These are phyloP conservation scores for Botrytis squamosa DNA, from an alignment of 2,329 filamentous ascomycete species.

Conservation along the genomic window DNA sequence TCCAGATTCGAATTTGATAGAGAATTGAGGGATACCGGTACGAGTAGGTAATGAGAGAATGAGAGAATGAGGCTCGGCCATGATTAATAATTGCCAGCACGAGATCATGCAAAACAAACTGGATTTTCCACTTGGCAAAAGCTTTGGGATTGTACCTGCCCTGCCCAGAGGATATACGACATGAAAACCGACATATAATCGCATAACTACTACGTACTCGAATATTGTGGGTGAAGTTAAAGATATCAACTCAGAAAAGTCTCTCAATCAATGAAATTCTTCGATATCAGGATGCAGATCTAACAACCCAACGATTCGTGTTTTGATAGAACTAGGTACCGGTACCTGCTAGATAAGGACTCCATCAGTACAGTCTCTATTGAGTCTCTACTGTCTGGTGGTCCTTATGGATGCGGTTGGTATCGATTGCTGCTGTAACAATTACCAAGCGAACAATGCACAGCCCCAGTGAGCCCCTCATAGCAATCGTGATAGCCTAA, in stretches of 20 bases:
- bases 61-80: background rate
- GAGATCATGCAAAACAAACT: background rate
- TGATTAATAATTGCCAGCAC: background rate
- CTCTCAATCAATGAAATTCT: background rate
- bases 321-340: background rate
- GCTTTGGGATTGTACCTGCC: background rate
- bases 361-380: background rate
- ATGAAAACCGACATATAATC: background rate
- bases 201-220: background rate
- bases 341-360: background rate
- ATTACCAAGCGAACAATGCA: conserved; percentile 7
- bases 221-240: background rate
- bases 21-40: background rate
- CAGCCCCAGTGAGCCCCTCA: conserved; percentile 1
- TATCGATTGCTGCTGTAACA: background rate
- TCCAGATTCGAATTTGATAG: background rate
- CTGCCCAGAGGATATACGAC: background rate
- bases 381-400: background rate
- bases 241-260: background rate
- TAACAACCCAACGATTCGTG: background rate
- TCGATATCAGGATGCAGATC: background rate
- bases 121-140: background rate
- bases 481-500: conserved; percentile 4
- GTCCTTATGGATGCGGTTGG: background rate
- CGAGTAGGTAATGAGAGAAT: too few species aligned